Base-by-base conservation (phyloP, 2,329 filamentous ascomycete genomes). In the Arthrobotrys sphaeroides region DNA sequence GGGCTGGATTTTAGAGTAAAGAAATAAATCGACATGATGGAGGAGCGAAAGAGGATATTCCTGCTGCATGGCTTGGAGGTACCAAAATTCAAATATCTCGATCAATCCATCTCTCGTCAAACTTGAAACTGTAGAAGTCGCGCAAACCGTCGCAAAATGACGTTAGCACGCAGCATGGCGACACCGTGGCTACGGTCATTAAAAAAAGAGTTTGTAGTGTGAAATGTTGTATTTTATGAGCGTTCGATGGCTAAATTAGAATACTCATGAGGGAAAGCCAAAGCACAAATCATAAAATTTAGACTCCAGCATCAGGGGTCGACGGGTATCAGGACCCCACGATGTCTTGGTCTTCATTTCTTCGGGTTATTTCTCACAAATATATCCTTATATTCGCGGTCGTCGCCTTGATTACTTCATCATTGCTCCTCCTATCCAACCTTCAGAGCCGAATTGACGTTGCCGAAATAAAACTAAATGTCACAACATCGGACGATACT, bases 91-190 rank as follows among this genome's bases (percentile, higher is more conserved):
- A 61, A 61, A 59, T 73, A 65, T 65, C 49, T 31, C 38, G 28
- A 73, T 72, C 57, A 72, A 72, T 73, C 18, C 36, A n/a, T 0
- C 67, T 65, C 59, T 36, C 22, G 3, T 7, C 1, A 33, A 20
- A 36, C 9, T 2, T n/a, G 2, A 38, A 13, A 51, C 20, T 5
- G 16, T 16, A 43, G 40, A 55, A 55, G n/a, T 36, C 16, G 22
- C 43, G 12, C 59, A 45, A 47, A 33, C 12, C 2, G 13, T 43
- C 26, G 22, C 40, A 33, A n/a, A 33, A 1, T 7, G 1, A 18
- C n/a, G 2, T 20, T 33, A 24, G 49, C 10, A 18, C 36, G 26
- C 20, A 24, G 49, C 10, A 18, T 55, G 26, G 26, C 7, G 49
- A 18, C 22, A 33, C 49, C 24, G 28, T 22, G 18, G 18, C 9